Evolutionary conservation across 805 yeast species (phyloP), one percentile per base, ranked within the genome.

Genomic region (Priceomyces medius): DNA sequence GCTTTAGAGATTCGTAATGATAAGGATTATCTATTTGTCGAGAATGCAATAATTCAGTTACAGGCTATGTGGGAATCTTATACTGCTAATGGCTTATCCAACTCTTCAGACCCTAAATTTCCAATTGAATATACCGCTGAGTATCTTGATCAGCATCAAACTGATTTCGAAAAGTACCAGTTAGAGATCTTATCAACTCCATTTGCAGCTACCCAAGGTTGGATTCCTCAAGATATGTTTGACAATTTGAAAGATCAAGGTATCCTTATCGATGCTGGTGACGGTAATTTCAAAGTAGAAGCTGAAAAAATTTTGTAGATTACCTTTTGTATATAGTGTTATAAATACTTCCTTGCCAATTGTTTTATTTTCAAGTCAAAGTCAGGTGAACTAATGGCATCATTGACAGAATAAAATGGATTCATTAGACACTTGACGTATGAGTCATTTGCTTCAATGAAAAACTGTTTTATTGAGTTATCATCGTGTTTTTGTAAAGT

Each of bases 141-240:
- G 33, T 83, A 79, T 48, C 63, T 85, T 33, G 79, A 80, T 44
- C 60, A 68, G 38, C 85, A 82, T 55, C 79, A 78, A 39, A 55
- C 68, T 17, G 77, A 75, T 19, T 71, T 88, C 51, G 81, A 77
- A 44, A 76, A 72, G 21, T 85, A 87, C 68, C 91, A 88, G 63
- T 67, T 77, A 48, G 80, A 79, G 50, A 64, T 85, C 35, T 75
- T 83, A 27, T 71, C 81, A 4, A 75, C 81, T 38, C 97, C 97
- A 31, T 90, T 88, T 63, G 83, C 87, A 21, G 91, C 91, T 35
- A 85, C 97, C 18, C 85, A 86, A 41, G 97, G 97, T 4, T 91
- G 97, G 96, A 77, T 93, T 43, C 97, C 98, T 13, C 96, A 88
- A 58, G 96, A 88, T 58, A 80, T 88, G 85, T 90, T 91, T 56